Base-by-base conservation (phyloP, 176 grass and related monocot genomes). In the Raddia guianensis region DNA sequence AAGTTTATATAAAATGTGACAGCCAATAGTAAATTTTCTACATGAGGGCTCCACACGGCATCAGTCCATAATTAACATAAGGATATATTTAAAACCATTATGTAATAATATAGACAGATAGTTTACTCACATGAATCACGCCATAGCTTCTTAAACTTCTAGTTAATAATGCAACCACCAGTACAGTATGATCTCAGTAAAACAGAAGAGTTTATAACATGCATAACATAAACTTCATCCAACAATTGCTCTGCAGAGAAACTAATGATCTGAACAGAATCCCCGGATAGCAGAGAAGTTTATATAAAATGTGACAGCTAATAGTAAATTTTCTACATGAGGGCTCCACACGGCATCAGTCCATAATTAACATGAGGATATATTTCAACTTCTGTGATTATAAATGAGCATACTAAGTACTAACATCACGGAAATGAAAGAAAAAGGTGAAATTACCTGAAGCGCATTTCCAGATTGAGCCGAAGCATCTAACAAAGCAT, bases 401-500 rank as follows among this genome's bases (percentile, higher is more conserved):
- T 59, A 44, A 54, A 79, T 53, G 63, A 37, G 15, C 9, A 79
- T 68, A 13, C 49, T 21, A 16, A 67, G 67, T 68, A 13, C 49
- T 21, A 16, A 67, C 34, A 79, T 11, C 33, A 13, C 16, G 57
- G 44, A 15, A 59, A 34, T 27, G 0, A 8, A 60, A 69, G 27
- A 27, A 56, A 43, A 0, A 20, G 4, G 2, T 12, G 6, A 50
- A 68, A 73, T 10, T 66, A 87, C 80, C 89, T 87, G 89, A 73
- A 87, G 87, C 8, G 80, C 71, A 85, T 80, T 87, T 75, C 69
- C 80, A 42, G 89, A 44, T 66, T 63, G 84, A 63, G 68, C 70
- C 21, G 72, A 27, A 78, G 80, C 80, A 62, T 84, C 84, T 21
- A 74, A 51, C 59, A 91, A 62, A 12, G 68, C 35, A 84, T 86